Base-by-base conservation (phyloP, 2,329 filamentous ascomycete species). In the Cladosporium austrohemisphaericum region DNA sequence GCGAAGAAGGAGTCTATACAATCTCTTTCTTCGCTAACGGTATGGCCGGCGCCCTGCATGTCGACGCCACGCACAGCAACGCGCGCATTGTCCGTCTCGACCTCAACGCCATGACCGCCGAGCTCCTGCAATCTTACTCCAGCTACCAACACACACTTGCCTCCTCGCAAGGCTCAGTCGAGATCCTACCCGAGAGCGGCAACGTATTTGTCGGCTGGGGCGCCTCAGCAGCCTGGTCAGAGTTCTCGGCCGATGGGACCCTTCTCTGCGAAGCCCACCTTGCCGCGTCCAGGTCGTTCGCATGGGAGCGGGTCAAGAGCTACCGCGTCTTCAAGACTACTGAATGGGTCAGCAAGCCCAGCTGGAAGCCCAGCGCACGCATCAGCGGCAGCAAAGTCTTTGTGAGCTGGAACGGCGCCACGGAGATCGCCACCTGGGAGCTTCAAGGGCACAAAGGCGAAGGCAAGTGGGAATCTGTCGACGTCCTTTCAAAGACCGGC, bases 121-220 rank as follows among this genome's bases (percentile, higher is more conserved):
- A 59, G 5, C 63, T 76, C 26, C 61, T 75, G 2, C 68, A 68
- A 41, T 68, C 69, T 10, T 75, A 71, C 57, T 64, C 77, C 9
- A 68, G 71, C 0, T 65, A 69, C 1, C 52, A 67, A 19, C 56
- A 65, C 31, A 67, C 70, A 19, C 64, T 68, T 23, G 69, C 76
- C 20, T 73, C 70, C 28, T 77, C 76, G 0, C 75, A 77, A 54
- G 74, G 74, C 2, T 74, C 71, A 45, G 72, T 76, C 3, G 78
- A 83, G 53, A 58, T 76, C 2, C 67, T 81, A 0, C 69, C 73
- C 2, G 26, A 41, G 4, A 51, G 49, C n/a, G 54, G 47, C 38
- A 53, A 61, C 1, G 71, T 74, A 4, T 64, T 83, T 20, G 71
- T 83, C 20, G 77, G 77, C 50, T 83, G 78, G 77, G 79, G 77